phyloP scores from a whole-genome alignment of 192 early-diverging fungal genomes.

The Coemansia aciculifera region DNA sequence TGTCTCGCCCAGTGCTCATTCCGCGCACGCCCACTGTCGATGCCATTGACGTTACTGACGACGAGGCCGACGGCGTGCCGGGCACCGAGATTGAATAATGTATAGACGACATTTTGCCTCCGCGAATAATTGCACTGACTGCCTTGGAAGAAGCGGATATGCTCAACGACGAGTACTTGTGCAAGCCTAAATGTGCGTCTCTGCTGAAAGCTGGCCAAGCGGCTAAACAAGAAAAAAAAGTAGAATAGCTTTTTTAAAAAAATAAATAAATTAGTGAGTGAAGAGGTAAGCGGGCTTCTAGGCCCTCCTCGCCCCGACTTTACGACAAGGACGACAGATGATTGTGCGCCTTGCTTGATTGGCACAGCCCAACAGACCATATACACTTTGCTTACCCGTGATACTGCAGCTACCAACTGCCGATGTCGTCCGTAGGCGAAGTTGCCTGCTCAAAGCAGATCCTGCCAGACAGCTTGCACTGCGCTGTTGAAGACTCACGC shows the following conservation, averaged over 20 bases:
- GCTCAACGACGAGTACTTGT: slow-evolving; percentile 8
- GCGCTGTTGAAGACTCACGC: background rate
- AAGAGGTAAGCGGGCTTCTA: background rate
- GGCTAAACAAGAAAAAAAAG: background rate
- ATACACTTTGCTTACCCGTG: slow-evolving; percentile 9
- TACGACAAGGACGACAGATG: background rate
- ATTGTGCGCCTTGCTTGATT: background rate
- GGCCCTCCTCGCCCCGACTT: background rate
- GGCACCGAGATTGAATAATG: slow-evolving; percentile 46
- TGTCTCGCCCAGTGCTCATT: slow-evolving; percentile 21
- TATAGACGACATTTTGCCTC: slow-evolving; percentile 22
- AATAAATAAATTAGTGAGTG: background rate
- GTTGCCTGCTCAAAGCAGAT: background rate
- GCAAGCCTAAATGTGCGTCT: background rate
- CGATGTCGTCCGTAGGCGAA: background rate
- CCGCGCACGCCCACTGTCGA: slow-evolving; percentile 36
- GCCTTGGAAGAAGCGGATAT: background rate
- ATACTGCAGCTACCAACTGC: background rate
- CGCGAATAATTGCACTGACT: background rate
- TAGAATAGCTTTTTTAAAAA: background rate
- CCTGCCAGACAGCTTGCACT: background rate
- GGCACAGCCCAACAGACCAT: background rate
- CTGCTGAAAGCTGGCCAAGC: slow-evolving; percentile 7
- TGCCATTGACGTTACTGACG: slow-evolving; percentile 30
- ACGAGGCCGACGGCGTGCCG: slow-evolving; percentile 29